These are phyloP conservation scores for Fusarium hainanense DNA, from an alignment of 2,329 filamentous ascomycete species.

Conservation along the genomic window DNA sequence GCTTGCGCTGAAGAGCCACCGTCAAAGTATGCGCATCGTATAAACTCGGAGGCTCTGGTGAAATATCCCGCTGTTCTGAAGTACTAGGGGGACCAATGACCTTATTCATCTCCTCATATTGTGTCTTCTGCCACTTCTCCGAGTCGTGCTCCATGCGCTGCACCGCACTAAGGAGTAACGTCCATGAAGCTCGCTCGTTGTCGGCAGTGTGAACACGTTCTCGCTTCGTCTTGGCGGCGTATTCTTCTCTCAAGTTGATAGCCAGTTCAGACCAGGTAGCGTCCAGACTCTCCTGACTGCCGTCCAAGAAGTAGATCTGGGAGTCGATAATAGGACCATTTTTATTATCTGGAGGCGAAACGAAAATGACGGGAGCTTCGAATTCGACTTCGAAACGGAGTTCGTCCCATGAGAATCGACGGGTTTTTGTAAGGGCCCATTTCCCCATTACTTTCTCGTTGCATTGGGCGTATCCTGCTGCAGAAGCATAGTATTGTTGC, in stretches of 20 bases:
- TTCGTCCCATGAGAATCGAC: constrained; percentile 56
- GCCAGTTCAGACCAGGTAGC: constrained; percentile 50
- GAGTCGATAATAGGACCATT: constrained; percentile 50
- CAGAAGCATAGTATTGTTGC: constrained; percentile 63
- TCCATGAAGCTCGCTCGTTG: constrained; percentile 67
- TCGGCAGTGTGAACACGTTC: constrained; percentile 64
- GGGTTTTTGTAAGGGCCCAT: constrained; percentile 56
- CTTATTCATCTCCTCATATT: constrained; percentile 47
- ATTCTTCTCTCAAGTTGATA: constrained; percentile 47
- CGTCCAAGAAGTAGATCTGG: constrained; percentile 54
- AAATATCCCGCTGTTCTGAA: constrained; percentile 33
- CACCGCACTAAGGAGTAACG: constrained; percentile 60
- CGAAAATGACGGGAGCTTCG: constrained; percentile 62
- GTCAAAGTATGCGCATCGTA: constrained; percentile 54
- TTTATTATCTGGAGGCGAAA: constrained; percentile 56
- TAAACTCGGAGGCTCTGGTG: constrained; percentile 42
- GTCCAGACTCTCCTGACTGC: constrained; percentile 51
- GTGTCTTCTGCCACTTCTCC: constrained; percentile 56
- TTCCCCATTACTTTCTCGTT: constrained; percentile 60
- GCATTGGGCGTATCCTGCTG: constrained; percentile 61
- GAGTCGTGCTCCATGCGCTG: constrained; percentile 63
- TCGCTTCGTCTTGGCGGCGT: constrained; percentile 42
- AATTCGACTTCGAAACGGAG: constrained; percentile 63
- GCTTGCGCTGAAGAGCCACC: constrained; percentile 60
- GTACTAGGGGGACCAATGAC: constrained; percentile 36